These are phyloP conservation scores for Ilex paraguariensis DNA, from an alignment of 305 asterid genomes.

Conservation along the genomic window DNA sequence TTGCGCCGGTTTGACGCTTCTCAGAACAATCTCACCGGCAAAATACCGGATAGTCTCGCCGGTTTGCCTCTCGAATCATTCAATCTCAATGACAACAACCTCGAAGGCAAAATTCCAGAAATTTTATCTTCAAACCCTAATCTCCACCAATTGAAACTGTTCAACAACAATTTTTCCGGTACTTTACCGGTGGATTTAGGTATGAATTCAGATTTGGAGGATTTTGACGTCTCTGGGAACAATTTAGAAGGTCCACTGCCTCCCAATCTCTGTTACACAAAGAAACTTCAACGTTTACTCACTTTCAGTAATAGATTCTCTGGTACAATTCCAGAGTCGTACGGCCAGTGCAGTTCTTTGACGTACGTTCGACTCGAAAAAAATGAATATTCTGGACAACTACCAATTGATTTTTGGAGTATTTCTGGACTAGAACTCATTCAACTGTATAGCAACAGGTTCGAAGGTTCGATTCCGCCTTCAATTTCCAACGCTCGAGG, in stretches of 20 bases:
- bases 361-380: slow-evolving; percentile 41
- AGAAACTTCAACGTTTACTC: slow-evolving; percentile 35
- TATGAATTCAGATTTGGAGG: slow-evolving; percentile 46
- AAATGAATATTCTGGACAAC: slow-evolving; percentile 46
- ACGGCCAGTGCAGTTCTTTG: slow-evolving; percentile 58
- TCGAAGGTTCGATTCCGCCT: slow-evolving; percentile 53
- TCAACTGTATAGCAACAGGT: slow-evolving; percentile 41
- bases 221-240: slow-evolving; percentile 65
- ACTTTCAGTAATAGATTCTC: slow-evolving; percentile 56
- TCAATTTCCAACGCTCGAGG: slow-evolving; percentile 39
- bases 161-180: slow-evolving; percentile 64
- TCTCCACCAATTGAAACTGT: slow-evolving; percentile 41
- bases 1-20: slow-evolving; percentile 62
- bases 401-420: slow-evolving; percentile 64
- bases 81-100: slow-evolving; percentile 53
- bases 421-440: slow-evolving; percentile 34
- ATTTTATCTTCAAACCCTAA: slow-evolving; percentile 34
- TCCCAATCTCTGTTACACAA: slow-evolving; percentile 44
- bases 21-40: slow-evolving; percentile 54
- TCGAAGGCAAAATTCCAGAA: slow-evolving; percentile 63
- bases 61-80: slow-evolving; percentile 40
- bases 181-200: slow-evolving; percentile 54
- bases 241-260: slow-evolving; percentile 66
- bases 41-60: slow-evolving; percentile 56
- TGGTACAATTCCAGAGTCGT: slow-evolving; percentile 59